Conservation (phyloP, 306 rosid genomes). For the Cucurbita pepo region DNA sequence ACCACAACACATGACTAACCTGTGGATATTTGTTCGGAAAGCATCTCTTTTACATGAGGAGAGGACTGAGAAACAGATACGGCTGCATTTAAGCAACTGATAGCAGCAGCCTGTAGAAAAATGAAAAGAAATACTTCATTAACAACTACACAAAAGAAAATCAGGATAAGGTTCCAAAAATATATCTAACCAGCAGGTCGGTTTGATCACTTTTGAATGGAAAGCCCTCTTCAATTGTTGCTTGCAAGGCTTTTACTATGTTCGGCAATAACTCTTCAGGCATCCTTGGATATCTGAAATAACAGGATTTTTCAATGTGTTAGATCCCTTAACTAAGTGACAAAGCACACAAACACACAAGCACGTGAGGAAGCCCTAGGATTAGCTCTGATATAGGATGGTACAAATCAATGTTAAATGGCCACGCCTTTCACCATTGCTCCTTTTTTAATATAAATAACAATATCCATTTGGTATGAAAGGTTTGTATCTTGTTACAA, state of each 20-base stretch:
- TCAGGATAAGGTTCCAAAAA: background rate
- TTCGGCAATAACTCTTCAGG: constrained; percentile 61
- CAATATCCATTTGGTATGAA: background rate
- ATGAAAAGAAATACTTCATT: constrained; percentile 7
- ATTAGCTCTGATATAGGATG: background rate
- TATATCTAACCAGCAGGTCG: constrained; percentile 56
- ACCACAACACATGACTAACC: constrained; percentile 21
- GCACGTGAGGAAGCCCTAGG: background rate
- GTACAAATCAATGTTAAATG: background rate
- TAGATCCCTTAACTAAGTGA: background rate
- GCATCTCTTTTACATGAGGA: constrained; percentile 47
- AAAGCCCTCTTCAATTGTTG: constrained; percentile 61
- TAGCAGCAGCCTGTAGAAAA: constrained; percentile 45
- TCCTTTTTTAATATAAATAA: background rate
- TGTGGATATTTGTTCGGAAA: constrained; percentile 38
- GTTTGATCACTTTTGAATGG: constrained; percentile 49
- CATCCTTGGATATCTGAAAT: constrained; percentile 75
- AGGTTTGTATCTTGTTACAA: background rate
- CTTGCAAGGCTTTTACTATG: constrained; percentile 45
- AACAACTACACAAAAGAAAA: background rate
- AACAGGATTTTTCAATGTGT: background rate
- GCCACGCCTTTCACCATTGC: background rate
- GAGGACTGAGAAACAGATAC: constrained; percentile 60
- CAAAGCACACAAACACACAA: background rate
- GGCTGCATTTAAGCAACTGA: constrained; percentile 70